phyloP scores from a whole-genome alignment of 2,329 filamentous ascomycete genomes.

The Trichoderma arundinaceum region DNA sequence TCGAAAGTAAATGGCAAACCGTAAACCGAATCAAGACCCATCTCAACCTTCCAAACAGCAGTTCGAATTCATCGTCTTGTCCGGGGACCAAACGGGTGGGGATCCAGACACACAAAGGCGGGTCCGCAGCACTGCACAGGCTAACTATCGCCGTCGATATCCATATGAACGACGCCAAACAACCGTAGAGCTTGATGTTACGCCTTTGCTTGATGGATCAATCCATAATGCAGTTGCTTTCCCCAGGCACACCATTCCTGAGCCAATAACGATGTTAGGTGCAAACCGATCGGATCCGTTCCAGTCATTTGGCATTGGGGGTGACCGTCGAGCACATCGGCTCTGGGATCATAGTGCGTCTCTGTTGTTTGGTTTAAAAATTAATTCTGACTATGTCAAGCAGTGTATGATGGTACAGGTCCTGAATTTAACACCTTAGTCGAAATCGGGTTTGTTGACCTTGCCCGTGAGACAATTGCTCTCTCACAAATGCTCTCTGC shows the following conservation, averaged over 20 bases:
- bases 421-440: neutral
- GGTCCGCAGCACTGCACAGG: conserved; percentile 1
- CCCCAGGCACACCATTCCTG: neutral
- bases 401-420: conserved; percentile 2
- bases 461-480: conserved; percentile 12
- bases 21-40: neutral
- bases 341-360: conserved; percentile 3
- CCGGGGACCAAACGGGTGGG: neutral
- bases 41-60: neutral
- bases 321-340: neutral
- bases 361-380: neutral
- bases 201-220: neutral
- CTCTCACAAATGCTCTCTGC: conserved; percentile 15
- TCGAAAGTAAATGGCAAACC: neutral
- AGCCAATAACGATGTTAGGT: neutral
- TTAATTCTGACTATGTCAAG: neutral
- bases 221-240: neutral
- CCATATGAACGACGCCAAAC: neutral
- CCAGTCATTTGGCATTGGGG: neutral
- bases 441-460: conserved; percentile 1
- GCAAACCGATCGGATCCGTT: neutral
- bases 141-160: conserved; percentile 13
- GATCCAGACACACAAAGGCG: neutral
- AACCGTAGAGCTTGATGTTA: neutral
- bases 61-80: conserved; percentile 5